phyloP scores from a whole-genome alignment of 371 early-diverging fungal genomes.

The Amoeboaphelidium protococcarum region DNA sequence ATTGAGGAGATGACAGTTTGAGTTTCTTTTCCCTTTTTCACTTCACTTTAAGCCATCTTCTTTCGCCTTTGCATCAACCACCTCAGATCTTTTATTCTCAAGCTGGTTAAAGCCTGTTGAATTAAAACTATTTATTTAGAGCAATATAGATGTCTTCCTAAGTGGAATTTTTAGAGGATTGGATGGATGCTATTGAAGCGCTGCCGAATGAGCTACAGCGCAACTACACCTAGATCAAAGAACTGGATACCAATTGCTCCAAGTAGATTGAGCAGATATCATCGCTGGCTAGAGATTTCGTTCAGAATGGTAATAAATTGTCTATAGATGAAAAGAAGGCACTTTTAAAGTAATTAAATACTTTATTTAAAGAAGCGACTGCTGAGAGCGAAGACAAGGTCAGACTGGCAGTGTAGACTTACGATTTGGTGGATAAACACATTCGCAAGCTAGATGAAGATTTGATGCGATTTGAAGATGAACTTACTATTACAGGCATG shows the following conservation, averaged over 20 bases:
- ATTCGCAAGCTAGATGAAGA: conserved; percentile 72
- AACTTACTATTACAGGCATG: conserved; percentile 28
- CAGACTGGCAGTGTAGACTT: conserved; percentile 61
- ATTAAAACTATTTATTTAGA: no score
- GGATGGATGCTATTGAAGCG: conserved; percentile 61
- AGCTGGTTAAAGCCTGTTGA: no score
- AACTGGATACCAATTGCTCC: not conserved
- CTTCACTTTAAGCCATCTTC: no score
- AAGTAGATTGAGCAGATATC: not conserved
- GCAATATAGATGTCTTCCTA: no score
- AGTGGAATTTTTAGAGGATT: no score
- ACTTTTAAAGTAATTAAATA: conserved; percentile 24
- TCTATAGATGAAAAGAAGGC: conserved; percentile 26
- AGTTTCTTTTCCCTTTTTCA: no score
- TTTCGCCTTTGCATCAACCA: no score
- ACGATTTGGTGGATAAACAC: conserved; percentile 74
- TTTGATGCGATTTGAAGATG: conserved; percentile 60
- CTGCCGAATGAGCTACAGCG: conserved; percentile 68
- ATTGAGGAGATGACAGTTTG: no score
- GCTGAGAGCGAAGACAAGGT: conserved; percentile 78
- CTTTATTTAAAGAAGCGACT: conserved; percentile 25
- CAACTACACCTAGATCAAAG: conserved; percentile 37
- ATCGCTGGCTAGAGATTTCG: conserved; percentile 5
- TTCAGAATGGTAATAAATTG: conserved; percentile 18
- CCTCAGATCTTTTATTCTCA: no score